Conservation (phyloP, 176 grass and related monocot genomes). For the Typha latifolia region DNA sequence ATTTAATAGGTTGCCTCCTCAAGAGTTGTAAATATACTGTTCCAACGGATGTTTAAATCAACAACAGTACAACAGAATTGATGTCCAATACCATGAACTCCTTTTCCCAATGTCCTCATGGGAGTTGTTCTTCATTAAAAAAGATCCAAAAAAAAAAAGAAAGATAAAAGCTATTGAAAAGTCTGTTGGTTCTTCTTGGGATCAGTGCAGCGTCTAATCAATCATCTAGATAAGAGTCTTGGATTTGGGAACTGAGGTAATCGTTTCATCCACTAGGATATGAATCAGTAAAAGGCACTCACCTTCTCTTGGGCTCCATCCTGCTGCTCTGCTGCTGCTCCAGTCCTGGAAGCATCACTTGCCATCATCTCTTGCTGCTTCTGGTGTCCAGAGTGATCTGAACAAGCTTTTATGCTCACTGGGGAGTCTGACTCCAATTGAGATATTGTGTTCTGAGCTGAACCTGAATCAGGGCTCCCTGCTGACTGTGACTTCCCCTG, state of each 20-base stretch:
- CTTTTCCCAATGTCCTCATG: no score
- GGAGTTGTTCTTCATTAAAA: no score
- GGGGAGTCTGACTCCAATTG: conserved; percentile 62
- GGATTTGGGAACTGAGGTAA: no score
- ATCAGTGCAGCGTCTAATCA: not conserved
- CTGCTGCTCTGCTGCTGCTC: conserved; percentile 16
- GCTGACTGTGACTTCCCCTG: conserved; percentile 78
- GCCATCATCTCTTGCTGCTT: conserved; percentile 33
- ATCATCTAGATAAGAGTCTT: no score
- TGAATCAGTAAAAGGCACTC: conserved; percentile 3
- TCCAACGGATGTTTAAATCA: no score
- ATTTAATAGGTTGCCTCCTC: no score
- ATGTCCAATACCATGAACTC: no score
- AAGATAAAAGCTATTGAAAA: not conserved
- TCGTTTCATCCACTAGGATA: no score
- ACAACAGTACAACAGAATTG: no score
- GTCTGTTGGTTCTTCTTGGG: not conserved
- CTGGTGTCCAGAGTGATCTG: conserved; percentile 22
- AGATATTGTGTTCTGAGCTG: conserved; percentile 76
- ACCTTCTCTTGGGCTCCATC: conserved; percentile 54
- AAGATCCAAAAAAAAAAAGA: not conserved
- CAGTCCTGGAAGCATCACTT: not conserved
- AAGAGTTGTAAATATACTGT: no score
- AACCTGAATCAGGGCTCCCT: conserved; percentile 73
- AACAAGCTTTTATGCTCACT: conserved; percentile 43